Evolutionary conservation across 2,329 filamentous ascomycete genomes (phyloP), one percentile per base, ranked within the genome.

Genomic region (Microdochium nivale): DNA sequence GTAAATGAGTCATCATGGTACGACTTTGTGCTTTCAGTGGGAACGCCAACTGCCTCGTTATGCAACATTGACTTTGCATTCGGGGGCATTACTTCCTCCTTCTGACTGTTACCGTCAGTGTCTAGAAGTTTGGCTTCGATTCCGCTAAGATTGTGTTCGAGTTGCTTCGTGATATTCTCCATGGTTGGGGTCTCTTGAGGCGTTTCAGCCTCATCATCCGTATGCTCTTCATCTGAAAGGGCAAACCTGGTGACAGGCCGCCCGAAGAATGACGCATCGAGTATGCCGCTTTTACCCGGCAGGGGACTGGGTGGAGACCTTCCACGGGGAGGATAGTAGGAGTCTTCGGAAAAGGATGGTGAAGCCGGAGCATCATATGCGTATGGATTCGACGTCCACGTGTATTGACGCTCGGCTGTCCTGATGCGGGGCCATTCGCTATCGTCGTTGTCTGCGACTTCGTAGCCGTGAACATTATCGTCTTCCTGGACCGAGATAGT

Each of bases 291-390:
- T 53, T 75, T 69, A 53, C 69, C 75, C 21, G 75, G 73, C 33
- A 73, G 60, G 13, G 75, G 75, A 40, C 76, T 79, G 0, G 78
- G 76, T 1, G 78, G 78, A 24, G 78, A 81, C 27, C 78, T 71
- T 5, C 78, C 78, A 46, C 78, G 68, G 11, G 67, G 69, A 5
- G 75, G 73, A 58, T 73, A 69, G 56, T 63, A 72, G 1, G 69
- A 64, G 30, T 77, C 74, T 19, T 74, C 67, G 2, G 67, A 63
- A 54, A 62, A 62, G 48, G 56, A 67, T 24, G 60, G 60, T 47
- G 62, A 60, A 48, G 52, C 65, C 51, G 59, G 61, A 60, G 62
- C 62, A 44, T 71, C 67, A 44, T 66, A 50, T 55, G 57, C 65
- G 53, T 69, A 69, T 1, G 67, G 64, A 33, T 67, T 66, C 55